Percentiles rank a stretch among this genome's conserved stretches.
Evolutionary conservation across 139 green algal genomes (phyloP).

Genomic region (Volvox africanus): DNA sequence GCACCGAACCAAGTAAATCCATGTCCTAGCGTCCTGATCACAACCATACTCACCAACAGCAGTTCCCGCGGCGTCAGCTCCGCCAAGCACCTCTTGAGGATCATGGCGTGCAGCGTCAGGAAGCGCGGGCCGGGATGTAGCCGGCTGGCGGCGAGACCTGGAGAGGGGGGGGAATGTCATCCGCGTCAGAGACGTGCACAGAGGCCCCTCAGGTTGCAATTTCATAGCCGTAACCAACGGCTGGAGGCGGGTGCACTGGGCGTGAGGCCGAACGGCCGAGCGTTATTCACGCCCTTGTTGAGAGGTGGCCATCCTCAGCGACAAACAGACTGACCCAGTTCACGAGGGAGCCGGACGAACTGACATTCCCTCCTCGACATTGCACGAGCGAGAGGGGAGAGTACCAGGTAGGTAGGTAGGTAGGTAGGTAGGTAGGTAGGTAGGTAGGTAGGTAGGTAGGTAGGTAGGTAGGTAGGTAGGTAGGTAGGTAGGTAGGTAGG

Average conservation of each 20-base stretch:
- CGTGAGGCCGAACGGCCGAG: too few relatives aligned
- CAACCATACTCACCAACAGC: conserved; percentile 1
- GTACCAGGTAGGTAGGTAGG: too few relatives aligned
- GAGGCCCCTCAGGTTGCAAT: background rate
- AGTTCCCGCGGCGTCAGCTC: background rate
- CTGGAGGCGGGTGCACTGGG: background rate
- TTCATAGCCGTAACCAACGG: background rate
- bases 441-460: too few relatives aligned
- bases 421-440: too few relatives aligned
- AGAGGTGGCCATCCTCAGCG: too few relatives aligned
- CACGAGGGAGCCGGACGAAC: too few relatives aligned
- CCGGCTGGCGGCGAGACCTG: background rate
- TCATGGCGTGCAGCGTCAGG: conserved; percentile 1
- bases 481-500: too few relatives aligned
- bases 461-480: too few relatives aligned
- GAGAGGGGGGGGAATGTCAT: background rate
- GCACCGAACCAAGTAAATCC: background rate
- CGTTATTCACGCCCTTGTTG: background rate
- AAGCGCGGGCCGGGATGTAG: conserved; percentile 7
- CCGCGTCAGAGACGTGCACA: background rate
- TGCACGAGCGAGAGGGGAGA: too few relatives aligned
- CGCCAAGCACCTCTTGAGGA: background rate
- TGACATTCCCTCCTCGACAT: too few relatives aligned
- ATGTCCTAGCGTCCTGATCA: background rate
- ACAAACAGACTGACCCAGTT: too few relatives aligned